A percentile compares a stretch with the other conserved stretches of the same genome.
Conservation (phyloP, 768 basidiomycete species). For the Pleurotus eryngii region DNA sequence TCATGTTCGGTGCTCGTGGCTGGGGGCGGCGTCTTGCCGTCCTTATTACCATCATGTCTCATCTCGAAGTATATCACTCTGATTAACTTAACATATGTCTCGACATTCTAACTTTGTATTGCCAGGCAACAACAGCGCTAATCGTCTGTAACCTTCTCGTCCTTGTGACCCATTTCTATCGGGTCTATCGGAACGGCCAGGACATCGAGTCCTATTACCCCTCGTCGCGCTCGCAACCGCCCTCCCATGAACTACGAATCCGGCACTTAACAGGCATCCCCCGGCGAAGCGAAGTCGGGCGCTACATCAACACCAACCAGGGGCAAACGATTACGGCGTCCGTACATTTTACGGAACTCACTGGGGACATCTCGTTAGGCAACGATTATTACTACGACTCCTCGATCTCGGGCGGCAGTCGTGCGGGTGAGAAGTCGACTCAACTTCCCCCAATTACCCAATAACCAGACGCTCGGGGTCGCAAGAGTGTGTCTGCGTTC, state of each 20-base stretch:
- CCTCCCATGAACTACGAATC: neutral
- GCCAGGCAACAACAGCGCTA: conserved; percentile 14
- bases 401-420: neutral
- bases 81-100: neutral
- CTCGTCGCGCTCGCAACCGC: neutral
- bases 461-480: neutral
- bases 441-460: neutral
- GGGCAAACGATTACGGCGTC: conserved; percentile 1
- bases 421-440: neutral
- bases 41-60: neutral
- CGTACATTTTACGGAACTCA: neutral
- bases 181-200: conserved; percentile 11
- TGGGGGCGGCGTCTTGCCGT: neutral
- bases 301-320: neutral
- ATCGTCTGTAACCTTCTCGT: conserved; percentile 21
- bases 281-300: neutral
- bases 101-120: neutral
- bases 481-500: no score
- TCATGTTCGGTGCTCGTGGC: neutral
- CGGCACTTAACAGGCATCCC: neutral
- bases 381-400: neutral
- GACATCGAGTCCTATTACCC: conserved; percentile 21
- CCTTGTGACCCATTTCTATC: conserved; percentile 21
- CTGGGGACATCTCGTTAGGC: neutral
- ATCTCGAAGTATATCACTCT: conserved; percentile 10